These are phyloP conservation scores for Quercus variabilis DNA, from an alignment of 306 rosid species.

Conservation along the genomic window DNA sequence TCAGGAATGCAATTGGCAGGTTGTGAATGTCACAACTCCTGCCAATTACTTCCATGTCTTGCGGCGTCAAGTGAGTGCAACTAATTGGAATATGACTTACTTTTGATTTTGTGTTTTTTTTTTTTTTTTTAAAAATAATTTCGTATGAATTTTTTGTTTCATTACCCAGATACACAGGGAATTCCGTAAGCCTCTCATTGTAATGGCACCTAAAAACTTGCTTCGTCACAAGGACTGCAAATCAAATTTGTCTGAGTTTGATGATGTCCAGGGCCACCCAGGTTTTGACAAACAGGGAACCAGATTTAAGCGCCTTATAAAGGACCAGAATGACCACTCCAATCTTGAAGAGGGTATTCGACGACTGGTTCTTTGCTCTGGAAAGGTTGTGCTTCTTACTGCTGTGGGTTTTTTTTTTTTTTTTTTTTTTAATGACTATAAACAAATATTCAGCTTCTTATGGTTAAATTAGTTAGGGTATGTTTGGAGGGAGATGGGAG, in stretches of 20 bases:
- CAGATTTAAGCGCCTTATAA: slow-evolving; percentile 90
- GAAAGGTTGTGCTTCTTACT: slow-evolving; percentile 52
- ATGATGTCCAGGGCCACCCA: slow-evolving; percentile 98
- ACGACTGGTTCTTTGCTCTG: slow-evolving; percentile 85
- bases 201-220: slow-evolving; percentile 93
- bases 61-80: slow-evolving; percentile 78
- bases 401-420: neutral
- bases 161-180: slow-evolving; percentile 71
- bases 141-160: slow-evolving; percentile 13
- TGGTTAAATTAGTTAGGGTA: neutral
- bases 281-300: slow-evolving; percentile 99
- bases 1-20: slow-evolving; percentile 98
- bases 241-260: slow-evolving; percentile 92
- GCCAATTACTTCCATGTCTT: slow-evolving; percentile 97
- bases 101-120: neutral
- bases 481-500: too few species aligned
- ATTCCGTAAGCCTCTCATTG: slow-evolving; percentile 91
- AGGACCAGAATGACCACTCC: slow-evolving; percentile 80
- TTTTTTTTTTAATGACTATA: neutral
- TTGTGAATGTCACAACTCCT: slow-evolving; percentile 95
- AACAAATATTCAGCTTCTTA: neutral
- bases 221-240: slow-evolving; percentile 89
- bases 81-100: slow-evolving; percentile 10
- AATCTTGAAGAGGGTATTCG: slow-evolving; percentile 82
- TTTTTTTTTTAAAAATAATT: neutral